phyloP scores from a whole-genome alignment of 2,329 filamentous ascomycete species.

The Graphiopsis chlorocephala region DNA sequence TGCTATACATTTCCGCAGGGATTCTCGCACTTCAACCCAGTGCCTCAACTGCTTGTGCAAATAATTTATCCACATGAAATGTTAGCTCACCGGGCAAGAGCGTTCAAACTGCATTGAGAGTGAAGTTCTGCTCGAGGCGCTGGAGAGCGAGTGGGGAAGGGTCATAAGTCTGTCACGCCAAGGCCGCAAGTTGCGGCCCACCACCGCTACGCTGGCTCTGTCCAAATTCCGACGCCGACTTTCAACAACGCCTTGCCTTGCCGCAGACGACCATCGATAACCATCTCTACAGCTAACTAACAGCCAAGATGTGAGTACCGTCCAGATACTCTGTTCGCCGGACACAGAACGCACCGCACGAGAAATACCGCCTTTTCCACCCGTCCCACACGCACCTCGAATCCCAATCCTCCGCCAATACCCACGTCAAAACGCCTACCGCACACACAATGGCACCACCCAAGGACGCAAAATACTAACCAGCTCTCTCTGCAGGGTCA shows the following conservation, averaged over 20 bases:
- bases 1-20: neutral
- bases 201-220: neutral
- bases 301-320: constrained; percentile 17
- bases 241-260: constrained; percentile 8
- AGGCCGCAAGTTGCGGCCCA: too few relatives aligned
- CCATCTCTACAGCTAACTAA: constrained; percentile 17
- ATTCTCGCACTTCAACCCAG: neutral
- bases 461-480: constrained; percentile 23
- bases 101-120: neutral
- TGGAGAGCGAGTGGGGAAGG: neutral
- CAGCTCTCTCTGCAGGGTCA: constrained; percentile 70
- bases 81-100: neutral
- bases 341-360: constrained; percentile 5
- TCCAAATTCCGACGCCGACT: neutral
- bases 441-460: constrained; percentile 10
- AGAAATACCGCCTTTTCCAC: neutral
- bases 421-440: constrained; percentile 16
- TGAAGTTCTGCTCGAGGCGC: neutral
- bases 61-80: neutral
- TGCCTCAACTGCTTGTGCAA: neutral
- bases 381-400: constrained; percentile 11
- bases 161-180: too few relatives aligned
- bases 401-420: constrained; percentile 7
- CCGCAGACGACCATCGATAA: constrained; percentile 17
- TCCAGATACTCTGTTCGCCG: constrained; percentile 6